Evolutionary conservation across 257 asterid genomes (phyloP).

Genomic region (Paraleonurus japonicus): DNA sequence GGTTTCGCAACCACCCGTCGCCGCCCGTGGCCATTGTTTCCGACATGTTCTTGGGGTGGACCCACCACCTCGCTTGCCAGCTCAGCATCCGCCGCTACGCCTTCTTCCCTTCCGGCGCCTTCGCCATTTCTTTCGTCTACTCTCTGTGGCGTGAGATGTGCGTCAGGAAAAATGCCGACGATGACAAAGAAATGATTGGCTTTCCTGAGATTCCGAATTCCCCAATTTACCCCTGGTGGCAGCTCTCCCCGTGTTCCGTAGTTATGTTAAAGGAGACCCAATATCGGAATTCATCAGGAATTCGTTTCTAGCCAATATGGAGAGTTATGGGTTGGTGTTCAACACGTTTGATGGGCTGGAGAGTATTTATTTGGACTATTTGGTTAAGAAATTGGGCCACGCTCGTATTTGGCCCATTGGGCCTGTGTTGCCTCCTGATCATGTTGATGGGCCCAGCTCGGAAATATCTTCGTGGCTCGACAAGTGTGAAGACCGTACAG

Average conservation of each 20-base stretch:
- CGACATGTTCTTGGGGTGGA: conserved; percentile 76
- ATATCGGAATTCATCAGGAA: conserved; percentile 41
- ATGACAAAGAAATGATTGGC: conserved; percentile 34
- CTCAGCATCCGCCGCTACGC: conserved; percentile 54
- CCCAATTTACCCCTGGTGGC: conserved; percentile 81
- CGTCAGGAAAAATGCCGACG: conserved; percentile 12
- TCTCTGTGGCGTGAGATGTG: conserved; percentile 57
- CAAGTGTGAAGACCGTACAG: conserved; percentile 40
- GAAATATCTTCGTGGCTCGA: conserved; percentile 57
- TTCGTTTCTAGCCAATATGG: conserved; percentile 28
- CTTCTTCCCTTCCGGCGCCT: conserved; percentile 71
- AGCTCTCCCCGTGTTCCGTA: conserved; percentile 58
- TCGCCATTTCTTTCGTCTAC: conserved; percentile 39
- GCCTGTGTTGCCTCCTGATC: conserved; percentile 48
- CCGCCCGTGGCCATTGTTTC: conserved; percentile 71
- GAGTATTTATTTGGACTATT: conserved; percentile 37
- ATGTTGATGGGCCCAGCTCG: conserved; percentile 42
- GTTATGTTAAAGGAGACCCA: conserved; percentile 41
- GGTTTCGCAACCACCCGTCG: conserved; percentile 62
- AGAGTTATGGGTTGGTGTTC: conserved; percentile 49
- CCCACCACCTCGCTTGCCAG: conserved; percentile 45
- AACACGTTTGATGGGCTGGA: conserved; percentile 58
- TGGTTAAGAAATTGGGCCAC: conserved; percentile 42
- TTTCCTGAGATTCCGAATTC: conserved; percentile 42
- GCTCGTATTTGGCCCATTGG: conserved; percentile 65